Conservation (phyloP, 2,329 filamentous ascomycete genomes). For the Helotiales sp. region DNA sequence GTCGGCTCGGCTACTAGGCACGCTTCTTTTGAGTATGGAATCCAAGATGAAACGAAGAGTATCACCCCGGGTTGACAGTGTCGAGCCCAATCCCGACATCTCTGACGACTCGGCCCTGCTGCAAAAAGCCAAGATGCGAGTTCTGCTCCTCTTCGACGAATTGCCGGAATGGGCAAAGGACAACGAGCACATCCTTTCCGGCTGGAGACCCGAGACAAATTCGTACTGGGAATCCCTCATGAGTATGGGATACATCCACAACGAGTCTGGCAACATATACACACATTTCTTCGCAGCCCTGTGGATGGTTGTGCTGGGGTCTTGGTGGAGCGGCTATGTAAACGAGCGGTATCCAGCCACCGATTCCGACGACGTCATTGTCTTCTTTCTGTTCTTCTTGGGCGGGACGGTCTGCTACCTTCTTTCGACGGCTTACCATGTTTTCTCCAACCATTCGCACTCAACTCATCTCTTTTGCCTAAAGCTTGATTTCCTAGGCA, state of each 20-base stretch:
- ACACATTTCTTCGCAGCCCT: slow-evolving; percentile 47
- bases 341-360: slow-evolving; percentile 41
- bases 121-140: no score
- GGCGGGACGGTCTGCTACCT: slow-evolving; percentile 39
- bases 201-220: slow-evolving; percentile 44
- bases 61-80: no score
- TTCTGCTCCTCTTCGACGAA: slow-evolving; percentile 27
- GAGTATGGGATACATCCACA: slow-evolving; percentile 45
- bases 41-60: no score
- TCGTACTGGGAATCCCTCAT: slow-evolving; percentile 39
- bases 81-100: no score
- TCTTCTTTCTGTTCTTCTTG: slow-evolving; percentile 42
- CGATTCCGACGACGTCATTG: slow-evolving; percentile 36
- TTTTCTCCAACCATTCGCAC: slow-evolving; percentile 41
- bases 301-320: no score
- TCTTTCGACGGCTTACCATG: slow-evolving; percentile 42
- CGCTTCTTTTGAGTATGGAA: no score
- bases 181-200: slow-evolving; percentile 42
- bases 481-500: slow-evolving; percentile 40
- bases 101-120: no score
- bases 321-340: no score
- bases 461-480: slow-evolving; percentile 39
- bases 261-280: slow-evolving; percentile 46
- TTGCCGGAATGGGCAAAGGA: slow-evolving; percentile 45
- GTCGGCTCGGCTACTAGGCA: no score